Conservation (phyloP, 345 rosid genomes). For the Eucalyptus curtisii region DNA sequence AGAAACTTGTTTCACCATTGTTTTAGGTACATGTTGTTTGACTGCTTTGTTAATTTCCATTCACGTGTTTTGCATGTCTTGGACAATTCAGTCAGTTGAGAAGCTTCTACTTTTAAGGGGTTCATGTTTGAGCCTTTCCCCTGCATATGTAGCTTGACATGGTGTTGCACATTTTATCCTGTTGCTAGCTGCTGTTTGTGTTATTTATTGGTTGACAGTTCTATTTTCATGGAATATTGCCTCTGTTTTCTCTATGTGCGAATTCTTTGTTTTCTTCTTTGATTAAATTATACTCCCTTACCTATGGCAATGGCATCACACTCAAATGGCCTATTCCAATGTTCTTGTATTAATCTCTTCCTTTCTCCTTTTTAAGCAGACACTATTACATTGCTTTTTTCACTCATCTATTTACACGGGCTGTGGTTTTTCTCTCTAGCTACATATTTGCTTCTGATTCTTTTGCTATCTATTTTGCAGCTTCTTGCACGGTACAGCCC, state of each 20-base stretch:
- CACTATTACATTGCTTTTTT: not conserved
- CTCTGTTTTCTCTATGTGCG: not conserved
- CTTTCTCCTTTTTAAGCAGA: not conserved
- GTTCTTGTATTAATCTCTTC: not conserved
- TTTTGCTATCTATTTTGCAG: slow-evolving; percentile 24
- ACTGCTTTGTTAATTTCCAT: not conserved
- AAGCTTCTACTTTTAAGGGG: not conserved
- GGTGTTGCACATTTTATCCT: not conserved
- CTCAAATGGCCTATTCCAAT: not conserved
- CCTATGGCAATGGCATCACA: not conserved
- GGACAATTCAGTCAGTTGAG: not conserved
- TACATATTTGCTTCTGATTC: not conserved
- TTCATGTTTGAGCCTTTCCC: not conserved
- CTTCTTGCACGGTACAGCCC: slow-evolving; percentile 82
- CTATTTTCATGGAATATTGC: not conserved
- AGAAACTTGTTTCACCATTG: not conserved
- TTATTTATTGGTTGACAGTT: not conserved
- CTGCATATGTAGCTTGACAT: not conserved
- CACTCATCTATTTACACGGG: not conserved
- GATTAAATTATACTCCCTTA: not conserved
- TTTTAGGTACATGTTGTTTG: not conserved
- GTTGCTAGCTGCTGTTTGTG: not conserved
- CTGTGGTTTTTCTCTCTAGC: not conserved
- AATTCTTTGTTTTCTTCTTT: not conserved
- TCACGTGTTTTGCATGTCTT: not conserved